Evolutionary conservation across 768 basidiomycete species (phyloP).

Genomic region (Mycena vulgaris): DNA sequence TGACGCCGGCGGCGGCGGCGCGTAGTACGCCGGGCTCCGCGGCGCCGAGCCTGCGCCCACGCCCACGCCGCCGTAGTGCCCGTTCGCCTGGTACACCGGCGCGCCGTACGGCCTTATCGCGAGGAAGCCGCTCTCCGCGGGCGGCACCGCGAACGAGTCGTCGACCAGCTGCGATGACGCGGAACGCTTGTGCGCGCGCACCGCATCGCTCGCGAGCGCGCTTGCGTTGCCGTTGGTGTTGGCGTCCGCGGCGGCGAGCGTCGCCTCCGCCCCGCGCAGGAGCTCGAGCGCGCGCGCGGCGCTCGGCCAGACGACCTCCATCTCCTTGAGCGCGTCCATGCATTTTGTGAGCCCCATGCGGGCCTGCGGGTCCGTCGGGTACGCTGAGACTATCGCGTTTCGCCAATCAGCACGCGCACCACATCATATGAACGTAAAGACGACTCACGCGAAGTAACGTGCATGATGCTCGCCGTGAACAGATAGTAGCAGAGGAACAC

Average conservation of each 20-base stretch:
- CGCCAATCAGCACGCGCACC: constrained; percentile 5
- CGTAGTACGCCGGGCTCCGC: constrained; percentile 19
- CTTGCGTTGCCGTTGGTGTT: too few species aligned
- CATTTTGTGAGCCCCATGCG: constrained; percentile 74
- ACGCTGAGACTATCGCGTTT: constrained; percentile 71
- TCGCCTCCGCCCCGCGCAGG: constrained; percentile 73
- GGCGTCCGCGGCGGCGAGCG: constrained; percentile 44
- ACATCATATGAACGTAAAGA: background rate
- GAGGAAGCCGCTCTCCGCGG: constrained; percentile 4
- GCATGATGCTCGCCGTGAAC: constrained; percentile 87
- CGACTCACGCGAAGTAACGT: constrained; percentile 77
- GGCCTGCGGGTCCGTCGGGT: constrained; percentile 80
- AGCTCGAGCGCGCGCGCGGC: constrained; percentile 83
- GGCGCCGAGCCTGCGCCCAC: too few species aligned
- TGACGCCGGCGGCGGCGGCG: constrained; percentile 26
- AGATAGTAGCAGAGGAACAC: constrained; percentile 86
- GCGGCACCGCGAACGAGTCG: constrained; percentile 42
- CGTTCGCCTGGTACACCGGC: constrained; percentile 15
- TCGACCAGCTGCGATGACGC: constrained; percentile 68
- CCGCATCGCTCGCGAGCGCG: too few species aligned
- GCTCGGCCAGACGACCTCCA: constrained; percentile 83
- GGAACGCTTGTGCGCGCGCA: constrained; percentile 65
- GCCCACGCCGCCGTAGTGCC: constrained; percentile 14
- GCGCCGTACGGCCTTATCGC: constrained; percentile 25
- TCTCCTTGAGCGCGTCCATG: constrained; percentile 75